Evolutionary conservation across 225 moss, liverwort and hornwort genomes (phyloP).

Genomic region (Sphagnum contortum): DNA sequence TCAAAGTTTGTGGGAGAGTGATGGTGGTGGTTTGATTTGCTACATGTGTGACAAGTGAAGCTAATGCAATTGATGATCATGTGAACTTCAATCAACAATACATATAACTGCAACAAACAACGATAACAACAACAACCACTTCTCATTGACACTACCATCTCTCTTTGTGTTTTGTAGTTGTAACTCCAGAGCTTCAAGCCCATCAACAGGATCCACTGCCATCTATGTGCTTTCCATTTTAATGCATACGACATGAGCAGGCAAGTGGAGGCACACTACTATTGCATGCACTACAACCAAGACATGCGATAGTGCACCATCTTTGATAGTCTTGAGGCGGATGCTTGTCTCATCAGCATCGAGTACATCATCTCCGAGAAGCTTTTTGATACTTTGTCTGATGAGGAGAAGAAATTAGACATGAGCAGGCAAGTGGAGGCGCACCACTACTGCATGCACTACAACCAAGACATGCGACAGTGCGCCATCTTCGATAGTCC

Average conservation of each 20-base stretch:
- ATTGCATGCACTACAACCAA: constrained; percentile 64
- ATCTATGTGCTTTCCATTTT: constrained; percentile 36
- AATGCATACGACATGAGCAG: constrained; percentile 67
- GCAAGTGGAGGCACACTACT: constrained; percentile 81
- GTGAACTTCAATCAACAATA: too few relatives aligned
- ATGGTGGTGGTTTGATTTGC: too few relatives aligned
- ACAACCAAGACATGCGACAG: constrained; percentile 71
- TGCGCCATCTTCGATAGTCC: constrained; percentile 55
- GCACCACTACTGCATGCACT: constrained; percentile 70
- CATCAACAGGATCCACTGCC: too few relatives aligned
- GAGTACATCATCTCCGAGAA: constrained; percentile 79
- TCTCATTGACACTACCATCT: too few relatives aligned
- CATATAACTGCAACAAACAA: too few relatives aligned
- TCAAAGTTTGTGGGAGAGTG: too few relatives aligned
- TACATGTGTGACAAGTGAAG: too few relatives aligned
- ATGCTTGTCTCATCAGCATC: constrained; percentile 60
- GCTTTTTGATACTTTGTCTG: constrained; percentile 52
- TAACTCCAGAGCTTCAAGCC: too few relatives aligned
- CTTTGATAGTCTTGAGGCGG: constrained; percentile 35
- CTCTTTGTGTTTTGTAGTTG: too few relatives aligned
- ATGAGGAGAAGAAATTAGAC: constrained; percentile 79
- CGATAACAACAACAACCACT: too few relatives aligned
- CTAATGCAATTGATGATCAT: too few relatives aligned
- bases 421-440: constrained; percentile 75
- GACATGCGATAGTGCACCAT: constrained; percentile 72